Conservation (phyloP, 768 basidiomycete species). For the Paxillus rubicundulus region DNA sequence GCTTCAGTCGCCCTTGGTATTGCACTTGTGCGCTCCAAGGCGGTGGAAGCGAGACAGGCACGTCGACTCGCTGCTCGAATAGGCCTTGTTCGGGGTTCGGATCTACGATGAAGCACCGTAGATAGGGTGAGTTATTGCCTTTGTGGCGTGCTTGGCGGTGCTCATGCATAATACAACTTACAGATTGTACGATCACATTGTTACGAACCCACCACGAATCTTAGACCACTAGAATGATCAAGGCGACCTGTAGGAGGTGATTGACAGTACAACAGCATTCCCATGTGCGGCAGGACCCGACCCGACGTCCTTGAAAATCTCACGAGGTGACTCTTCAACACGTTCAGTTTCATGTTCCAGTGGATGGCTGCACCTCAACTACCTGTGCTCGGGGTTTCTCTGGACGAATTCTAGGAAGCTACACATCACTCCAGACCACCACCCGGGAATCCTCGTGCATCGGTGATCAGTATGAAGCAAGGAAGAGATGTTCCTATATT, state of each 20-base stretch:
- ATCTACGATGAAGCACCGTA: constrained; percentile 6
- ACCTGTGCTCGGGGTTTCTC: too few relatives aligned
- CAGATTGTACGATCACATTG: not conserved
- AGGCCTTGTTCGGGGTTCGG: constrained; percentile 52
- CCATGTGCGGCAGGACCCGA: too few relatives aligned
- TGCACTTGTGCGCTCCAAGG: constrained; percentile 65
- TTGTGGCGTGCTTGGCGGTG: not conserved
- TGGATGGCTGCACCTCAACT: not conserved
- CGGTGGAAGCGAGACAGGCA: constrained; percentile 71
- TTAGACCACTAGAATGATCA: too few relatives aligned
- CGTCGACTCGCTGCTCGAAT: constrained; percentile 84
- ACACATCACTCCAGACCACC: too few relatives aligned
- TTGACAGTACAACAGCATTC: too few relatives aligned
- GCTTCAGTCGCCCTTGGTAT: constrained; percentile 61
- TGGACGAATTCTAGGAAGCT: too few relatives aligned
- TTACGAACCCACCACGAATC: not conserved
- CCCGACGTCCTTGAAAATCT: not conserved
- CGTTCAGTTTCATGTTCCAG: constrained; percentile 3
- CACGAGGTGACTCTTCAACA: not conserved
- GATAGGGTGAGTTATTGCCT: constrained; percentile 2
- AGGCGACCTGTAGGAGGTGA: too few relatives aligned
- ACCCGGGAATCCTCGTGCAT: too few relatives aligned
- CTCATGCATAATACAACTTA: not conserved
- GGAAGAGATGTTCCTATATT: too few relatives aligned
- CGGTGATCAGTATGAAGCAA: too few relatives aligned